Evolutionary conservation across 495 filamentous ascomycete genomes (phyloP).

Genomic region (Aspergillus sclerotiicarbonarius): DNA sequence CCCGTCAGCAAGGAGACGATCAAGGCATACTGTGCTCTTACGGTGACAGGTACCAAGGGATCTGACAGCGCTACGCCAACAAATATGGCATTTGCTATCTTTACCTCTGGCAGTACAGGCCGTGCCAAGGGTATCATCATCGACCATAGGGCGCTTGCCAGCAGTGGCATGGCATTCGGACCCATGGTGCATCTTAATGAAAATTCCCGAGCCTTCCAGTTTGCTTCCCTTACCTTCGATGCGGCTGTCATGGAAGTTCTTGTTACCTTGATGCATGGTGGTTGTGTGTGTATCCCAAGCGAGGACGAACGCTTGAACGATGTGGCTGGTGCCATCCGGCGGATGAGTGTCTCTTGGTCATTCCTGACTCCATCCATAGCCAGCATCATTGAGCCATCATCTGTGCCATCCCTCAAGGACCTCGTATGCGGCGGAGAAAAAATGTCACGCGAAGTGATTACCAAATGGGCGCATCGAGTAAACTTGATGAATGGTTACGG

Average conservation of each 20-base stretch:
- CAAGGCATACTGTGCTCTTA: constrained; percentile 29
- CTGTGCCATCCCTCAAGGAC: constrained; percentile 42
- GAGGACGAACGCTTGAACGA: constrained; percentile 55
- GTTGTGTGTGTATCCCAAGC: constrained; percentile 59
- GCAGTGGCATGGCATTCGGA: constrained; percentile 45
- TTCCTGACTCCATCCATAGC: constrained; percentile 56
- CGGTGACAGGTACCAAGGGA: not conserved
- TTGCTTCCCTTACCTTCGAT: constrained; percentile 56
- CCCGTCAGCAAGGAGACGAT: constrained; percentile 39
- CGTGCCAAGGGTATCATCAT: constrained; percentile 54
- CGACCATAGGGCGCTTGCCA: constrained; percentile 47
- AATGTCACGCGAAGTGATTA: constrained; percentile 48
- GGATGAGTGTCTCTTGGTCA: constrained; percentile 48
- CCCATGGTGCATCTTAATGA: constrained; percentile 28
- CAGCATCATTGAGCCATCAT: constrained; percentile 45
- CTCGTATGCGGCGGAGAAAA: constrained; percentile 49
- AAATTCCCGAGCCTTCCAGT: constrained; percentile 49
- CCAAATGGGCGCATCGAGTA: constrained; percentile 52
- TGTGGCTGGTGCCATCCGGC: constrained; percentile 46
- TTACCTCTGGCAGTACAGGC: constrained; percentile 59
- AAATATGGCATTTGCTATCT: constrained; percentile 42
- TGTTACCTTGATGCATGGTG: constrained; percentile 53
- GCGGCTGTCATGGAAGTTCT: constrained; percentile 51
- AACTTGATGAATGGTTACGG: constrained; percentile 59
- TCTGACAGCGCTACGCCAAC: constrained; percentile 17